Base-by-base conservation (phyloP, 441 rosid species). In the Geranium incanum region DNA sequence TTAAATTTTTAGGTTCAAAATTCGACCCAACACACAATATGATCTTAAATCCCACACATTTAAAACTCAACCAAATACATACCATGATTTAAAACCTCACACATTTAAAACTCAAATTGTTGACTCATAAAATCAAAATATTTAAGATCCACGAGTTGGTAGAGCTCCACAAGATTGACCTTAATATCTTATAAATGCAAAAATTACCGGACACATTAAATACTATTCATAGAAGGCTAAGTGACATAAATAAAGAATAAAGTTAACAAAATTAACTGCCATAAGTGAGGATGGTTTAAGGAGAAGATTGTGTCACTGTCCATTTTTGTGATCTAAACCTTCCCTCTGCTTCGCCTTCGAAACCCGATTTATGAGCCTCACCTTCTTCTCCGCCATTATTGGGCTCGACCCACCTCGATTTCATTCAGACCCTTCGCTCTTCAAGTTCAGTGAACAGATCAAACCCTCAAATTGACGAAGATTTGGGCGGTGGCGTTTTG, bases 261-360 rank as follows among this genome's bases (percentile, higher is more conserved):
- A 48, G 57, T 48, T 48, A 48, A 1, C 57, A 48, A 15, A n/a
- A 48, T 12, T 55, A 55, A 55, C 7, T 12, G 9, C 4, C 59
- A 50, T 50, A 50, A 50, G 18, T 12, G 59, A 50, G n/a, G 52
- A 1, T 45, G 13, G 52, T 16, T 57, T 57, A 19, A 38, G 39
- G 6, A 38, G 55, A 66, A 38, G 55, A 66, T 45, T 16, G 52
- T 60, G 16, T 71, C 74, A 71, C 60, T 43, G 1, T 71, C 73
- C 38, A 64, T 41, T 28, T 21, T 21, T 62, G 36, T 71, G 68
- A 64, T 71, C 68, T 33, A 60, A 28, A 41, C 73, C 21, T 69
- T 74, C 75, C 71, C 74, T 74, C 74, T 62, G 1, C 41, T 33
- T 0, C 38, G 70, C 38, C 55, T 74, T 71, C 59, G 37, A 68